Conservation (phyloP, 2,329 filamentous ascomycete species). For the Colletotrichum tamarilloi region DNA sequence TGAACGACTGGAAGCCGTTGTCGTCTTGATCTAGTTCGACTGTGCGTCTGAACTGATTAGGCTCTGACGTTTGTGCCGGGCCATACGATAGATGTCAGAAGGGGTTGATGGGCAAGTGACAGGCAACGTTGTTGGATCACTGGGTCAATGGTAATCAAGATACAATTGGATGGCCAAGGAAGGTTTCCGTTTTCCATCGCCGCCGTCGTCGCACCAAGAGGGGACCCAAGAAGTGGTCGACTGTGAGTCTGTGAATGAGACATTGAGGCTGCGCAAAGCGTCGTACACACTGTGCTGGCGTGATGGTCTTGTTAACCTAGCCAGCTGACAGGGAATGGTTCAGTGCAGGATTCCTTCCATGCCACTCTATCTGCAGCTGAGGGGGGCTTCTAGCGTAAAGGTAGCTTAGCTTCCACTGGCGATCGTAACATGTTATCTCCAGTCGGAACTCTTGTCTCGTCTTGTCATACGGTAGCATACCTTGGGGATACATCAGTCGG, state of each 20-base stretch:
- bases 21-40: background rate
- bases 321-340: background rate
- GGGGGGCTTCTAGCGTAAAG: background rate
- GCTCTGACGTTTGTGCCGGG: background rate
- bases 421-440: background rate
- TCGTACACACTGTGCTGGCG: background rate
- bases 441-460: background rate
- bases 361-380: background rate
- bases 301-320: background rate
- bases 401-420: background rate
- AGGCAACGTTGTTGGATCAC: background rate
- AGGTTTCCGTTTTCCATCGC: background rate
- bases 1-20: background rate
- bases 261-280: background rate
- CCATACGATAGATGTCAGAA: background rate
- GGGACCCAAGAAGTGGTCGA: background rate
- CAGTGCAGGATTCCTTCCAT: background rate
- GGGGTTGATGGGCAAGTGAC: background rate
- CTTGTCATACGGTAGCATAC: background rate
- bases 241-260: background rate
- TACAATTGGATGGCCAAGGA: background rate
- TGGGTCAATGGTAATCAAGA: background rate
- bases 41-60: background rate
- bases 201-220: constrained; percentile 5
- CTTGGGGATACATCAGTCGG: background rate